Evolutionary conservation across 2,329 filamentous ascomycete genomes (phyloP), one percentile per base, ranked within the genome.

Genomic region (Colletotrichum cereale): DNA sequence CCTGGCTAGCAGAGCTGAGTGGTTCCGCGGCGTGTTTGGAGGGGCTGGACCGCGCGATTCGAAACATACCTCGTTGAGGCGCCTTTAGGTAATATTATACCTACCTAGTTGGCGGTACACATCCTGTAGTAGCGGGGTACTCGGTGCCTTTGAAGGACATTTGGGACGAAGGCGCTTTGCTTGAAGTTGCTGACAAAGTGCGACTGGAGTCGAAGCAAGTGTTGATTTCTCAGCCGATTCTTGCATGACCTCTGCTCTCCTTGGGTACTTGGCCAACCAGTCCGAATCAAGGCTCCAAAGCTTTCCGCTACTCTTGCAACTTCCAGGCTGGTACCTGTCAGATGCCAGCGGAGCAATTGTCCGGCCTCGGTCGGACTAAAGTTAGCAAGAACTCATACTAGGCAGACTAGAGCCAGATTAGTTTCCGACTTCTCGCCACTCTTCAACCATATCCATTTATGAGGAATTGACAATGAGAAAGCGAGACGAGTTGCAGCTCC

Each of bases 51-150:
- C 34, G 31, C 26, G 26, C 60, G 18, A 64, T 53, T 21, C 44
- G 66, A 68, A 57, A 68, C 60, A 44, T 34, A 18, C 53, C n/a
- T n/a, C n/a, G 14, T 36, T 38, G 21, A 38, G n/a, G 12, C n/a
- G 53, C n/a, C 34, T 24, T 3, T n/a, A n/a, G 8, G 42, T 44
- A 44, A n/a, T n/a, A n/a, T n/a, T n/a, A n/a, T n/a, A n/a, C 12
- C n/a, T 12, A 47, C 21, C 16, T 44, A 55, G 29, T 34, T 10
- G 7, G 16, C 58, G 47, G 57, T 63, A 56, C 60, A 14, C n/a
- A 6, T 18, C 12, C 14, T 29, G 40, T 40, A 47, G 57, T 65
- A 57, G 66, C 18, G 52, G 65, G 40, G 60, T 55, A 65, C 66
- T 24, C 24, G 44, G 44, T 40, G 34, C 29, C 31, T 61, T 31